phyloP scores from a whole-genome alignment of 2,329 filamentous ascomycete species.

The Aureobasidium sp. region DNA sequence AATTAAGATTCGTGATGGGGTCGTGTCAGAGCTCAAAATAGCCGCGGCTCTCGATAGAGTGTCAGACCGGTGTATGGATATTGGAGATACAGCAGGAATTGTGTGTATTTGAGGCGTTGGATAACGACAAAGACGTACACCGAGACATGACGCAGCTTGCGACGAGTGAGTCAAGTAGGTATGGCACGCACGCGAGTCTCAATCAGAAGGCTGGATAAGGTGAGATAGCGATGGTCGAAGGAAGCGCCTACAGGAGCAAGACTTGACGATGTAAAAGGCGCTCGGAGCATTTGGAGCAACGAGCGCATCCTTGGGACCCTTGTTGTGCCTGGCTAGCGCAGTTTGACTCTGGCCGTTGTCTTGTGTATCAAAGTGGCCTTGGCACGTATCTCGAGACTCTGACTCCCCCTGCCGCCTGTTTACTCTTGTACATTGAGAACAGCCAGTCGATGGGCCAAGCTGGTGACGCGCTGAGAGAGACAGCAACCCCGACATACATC shows the following conservation, averaged over 20 bases:
- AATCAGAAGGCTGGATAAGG: background rate
- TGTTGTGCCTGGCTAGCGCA: background rate
- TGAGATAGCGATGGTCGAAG: background rate
- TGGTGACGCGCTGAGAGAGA: background rate
- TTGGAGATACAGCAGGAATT: background rate
- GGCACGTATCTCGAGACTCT: background rate
- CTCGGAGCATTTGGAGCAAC: background rate
- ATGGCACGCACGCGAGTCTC: background rate
- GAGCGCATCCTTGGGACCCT: background rate
- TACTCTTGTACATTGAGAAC: background rate
- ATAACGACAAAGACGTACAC: background rate
- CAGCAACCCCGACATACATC: background rate
- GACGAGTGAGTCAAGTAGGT: background rate
- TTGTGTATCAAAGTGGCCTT: conserved; percentile 3
- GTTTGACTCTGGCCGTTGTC: background rate
- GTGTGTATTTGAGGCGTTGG: background rate
- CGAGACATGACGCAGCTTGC: conserved; percentile 1
- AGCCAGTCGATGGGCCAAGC: background rate
- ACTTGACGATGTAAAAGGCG: background rate
- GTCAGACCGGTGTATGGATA: background rate
- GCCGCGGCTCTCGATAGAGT: background rate
- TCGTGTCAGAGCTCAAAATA: conserved; percentile 6
- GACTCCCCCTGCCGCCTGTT: background rate
- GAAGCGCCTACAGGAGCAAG: background rate
- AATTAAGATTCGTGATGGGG: background rate